Evolutionary conservation across 495 filamentous ascomycete genomes (phyloP), one percentile per base, ranked within the genome.

Genomic region (Durotheca rogersii): DNA sequence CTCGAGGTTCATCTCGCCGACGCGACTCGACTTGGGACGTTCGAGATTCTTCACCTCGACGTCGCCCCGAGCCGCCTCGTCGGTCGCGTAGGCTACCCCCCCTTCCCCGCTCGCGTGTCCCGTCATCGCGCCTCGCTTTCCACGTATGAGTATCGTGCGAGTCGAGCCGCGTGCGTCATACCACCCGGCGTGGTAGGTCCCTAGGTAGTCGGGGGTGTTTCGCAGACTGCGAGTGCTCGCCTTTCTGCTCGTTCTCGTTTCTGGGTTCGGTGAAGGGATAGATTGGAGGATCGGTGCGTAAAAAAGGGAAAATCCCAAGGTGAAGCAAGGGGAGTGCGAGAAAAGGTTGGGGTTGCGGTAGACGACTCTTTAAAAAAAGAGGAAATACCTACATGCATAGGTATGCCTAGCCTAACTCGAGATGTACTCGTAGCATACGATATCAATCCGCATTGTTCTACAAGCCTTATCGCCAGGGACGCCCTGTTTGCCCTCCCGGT

Each of bases 1-100:
- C 57, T 80, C 76, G 30, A 83, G 65, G 4, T 78, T 82, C 41
- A 83, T 62, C 18, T 80, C 74, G 25, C 72, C 73, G 10, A 72
- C 67, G 14, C 71, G 65, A 7, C 69, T 58, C 18, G 83, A 80
- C 15, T 69, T 62, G 18, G 42, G 56, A 44, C 69, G 64, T 17
- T 81, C 64, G 43, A 75, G 71, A 4, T 53, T 19, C 29, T 82
- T 79, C n/a, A 80, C 72, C 25, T 81, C 76, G 7, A 74, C 65
- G 43, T 48, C 59, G 18, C 20, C 39, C 0, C n/a, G 55, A 1
- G 27, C 30, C 9, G 42, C 41, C 25, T 48, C 44, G 32, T 52
- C 54, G 12, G 48, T 27, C 7, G 38, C 47, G 23, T 39, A 38
- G 7, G 41, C 41, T 17, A 49, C 47, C 0, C 46, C 42, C 15